Base-by-base conservation (phyloP, 495 filamentous ascomycete species). In the Lentithecium fluviatile region DNA sequence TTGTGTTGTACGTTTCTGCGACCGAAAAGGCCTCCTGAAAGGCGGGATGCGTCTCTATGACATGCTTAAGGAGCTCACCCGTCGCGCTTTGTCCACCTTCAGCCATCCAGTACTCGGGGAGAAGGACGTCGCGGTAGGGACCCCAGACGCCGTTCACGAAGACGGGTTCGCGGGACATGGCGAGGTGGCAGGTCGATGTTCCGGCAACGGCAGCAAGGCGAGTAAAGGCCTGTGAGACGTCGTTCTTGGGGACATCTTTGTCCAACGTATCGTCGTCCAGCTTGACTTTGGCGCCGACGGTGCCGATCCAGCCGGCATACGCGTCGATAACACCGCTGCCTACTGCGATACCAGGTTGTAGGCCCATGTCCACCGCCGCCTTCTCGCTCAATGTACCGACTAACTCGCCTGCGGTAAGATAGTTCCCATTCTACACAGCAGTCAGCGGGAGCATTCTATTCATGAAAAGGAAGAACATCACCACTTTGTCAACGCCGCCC, bases 221-320 rank as follows among this genome's bases (percentile, higher is more conserved):
- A 42, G 85, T 88, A 69, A 95, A 98, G n/a, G 91, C 93, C 74
- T 97, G 92, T 1, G 86, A 81, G 24, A 88, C 83, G 70, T 95
- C 89, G 74, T 91, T 93, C 56, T 86, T 82, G 1, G 87, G 75
- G 2, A 76, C 77, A 38, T 78, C 79, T 11, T 78, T 72, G 67
- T 82, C 83, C 8, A 91, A 74, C 20, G 85, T 77, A n/a, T 83
- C 79, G 25, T 77, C 73, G 40, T 75, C 77, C 10, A 95, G 78
- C 42, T 87, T 76, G 59, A 96, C 89, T 72, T 96, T 96, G 13
- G 94, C 91, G 51, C 94, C 93, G n/a, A 98, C 94, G 2, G 93
- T 97, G 37, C 94, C 94, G 58, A 98, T 90, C 94, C 94, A 98
- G 23, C 94, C 94, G 17, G 94, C 94, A 72, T 98, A 98, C 5